Evolutionary conservation across 1,284 basidiomycete genomes (phyloP).

Genomic region (Trichosporon sp.): DNA sequence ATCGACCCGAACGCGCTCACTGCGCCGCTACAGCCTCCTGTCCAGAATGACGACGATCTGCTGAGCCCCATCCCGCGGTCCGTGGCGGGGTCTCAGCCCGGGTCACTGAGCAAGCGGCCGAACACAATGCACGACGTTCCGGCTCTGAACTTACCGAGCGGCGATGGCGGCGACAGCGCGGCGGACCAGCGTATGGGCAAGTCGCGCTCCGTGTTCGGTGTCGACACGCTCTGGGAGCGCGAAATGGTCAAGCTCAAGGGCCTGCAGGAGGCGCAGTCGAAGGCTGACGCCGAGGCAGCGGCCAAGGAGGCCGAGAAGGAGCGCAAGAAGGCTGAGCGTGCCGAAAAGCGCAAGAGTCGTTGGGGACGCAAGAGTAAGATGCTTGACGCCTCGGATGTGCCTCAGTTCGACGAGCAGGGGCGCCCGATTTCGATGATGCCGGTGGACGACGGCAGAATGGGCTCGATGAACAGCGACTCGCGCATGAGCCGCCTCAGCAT

Average conservation of each 20-base stretch:
- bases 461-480: not conserved
- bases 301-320: slow-evolving; percentile 12
- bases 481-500: slow-evolving; percentile 9
- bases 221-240: slow-evolving; percentile 46
- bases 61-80: not conserved
- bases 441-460: not conserved
- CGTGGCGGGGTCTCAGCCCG: not conserved
- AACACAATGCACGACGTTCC: slow-evolving; percentile 7
- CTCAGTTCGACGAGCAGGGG: not conserved
- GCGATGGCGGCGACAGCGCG: not conserved
- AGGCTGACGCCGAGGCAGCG: slow-evolving; percentile 22
- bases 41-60: not conserved
- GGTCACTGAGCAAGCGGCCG: not conserved
- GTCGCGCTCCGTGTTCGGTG: slow-evolving; percentile 44
- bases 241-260: slow-evolving; percentile 43
- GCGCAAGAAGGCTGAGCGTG: slow-evolving; percentile 9
- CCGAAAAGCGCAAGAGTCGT: slow-evolving; percentile 10
- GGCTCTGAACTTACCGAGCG: slow-evolving; percentile 8
- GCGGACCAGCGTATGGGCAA: slow-evolving; percentile 27
- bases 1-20: slow-evolving; percentile 11
- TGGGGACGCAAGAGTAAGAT: slow-evolving; percentile 9
- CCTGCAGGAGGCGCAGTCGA: slow-evolving; percentile 30
- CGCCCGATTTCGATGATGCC: slow-evolving; percentile 4
- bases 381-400: not conserved
- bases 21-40: not conserved